Base-by-base conservation (phyloP, 2,329 filamentous ascomycete genomes). In the Microsporum canis region DNA sequence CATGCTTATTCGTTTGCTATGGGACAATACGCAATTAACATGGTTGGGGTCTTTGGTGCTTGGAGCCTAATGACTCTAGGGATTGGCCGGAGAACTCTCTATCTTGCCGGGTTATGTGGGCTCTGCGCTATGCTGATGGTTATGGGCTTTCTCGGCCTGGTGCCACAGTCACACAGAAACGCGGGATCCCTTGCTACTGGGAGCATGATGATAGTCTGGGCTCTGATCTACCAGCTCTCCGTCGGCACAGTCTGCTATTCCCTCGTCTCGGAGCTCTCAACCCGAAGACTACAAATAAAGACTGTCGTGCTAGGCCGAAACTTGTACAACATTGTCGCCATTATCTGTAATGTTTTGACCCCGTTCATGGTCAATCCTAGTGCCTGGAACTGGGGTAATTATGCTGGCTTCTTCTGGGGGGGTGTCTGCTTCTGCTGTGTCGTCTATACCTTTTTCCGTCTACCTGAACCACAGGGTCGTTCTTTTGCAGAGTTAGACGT, bases 231-330 rank as follows among this genome's bases (percentile, higher is more conserved):
- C 75, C 89, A 96, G 71, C 79, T 92, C 56, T 88, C 89, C 0
- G 90, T 96, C 57, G 91, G 91, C 43, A 94, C 91, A 0, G 89
- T 95, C 5, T 90, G 88, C 73, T 96, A 95, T 76, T 94, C 89
- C 0, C 82, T 96, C 8, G 91, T 96, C 3, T 84, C 88, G 0
- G 91, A 96, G 72, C 75, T 96, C 27, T 91, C 89, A 0, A 90
- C 89, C 0, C 84, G 88, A 12, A 83, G 91, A 1, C 80, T 96
- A 38, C 88, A 91, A 70, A 91, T 95, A 77, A 96, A 96, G 78
- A 95, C 91, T 0, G 88, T 95, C 27, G 91, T 94, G 0, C 81
- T 96, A 1, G 90, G 88, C 1, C 87, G 91, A 60, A 88, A 89
- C 67, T 77, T 90, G 53, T 88, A 88, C 79, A 91, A 94, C 69